These are phyloP conservation scores for Suillus bovinus DNA, from an alignment of 768 basidiomycete genomes.

Conservation along the genomic window DNA sequence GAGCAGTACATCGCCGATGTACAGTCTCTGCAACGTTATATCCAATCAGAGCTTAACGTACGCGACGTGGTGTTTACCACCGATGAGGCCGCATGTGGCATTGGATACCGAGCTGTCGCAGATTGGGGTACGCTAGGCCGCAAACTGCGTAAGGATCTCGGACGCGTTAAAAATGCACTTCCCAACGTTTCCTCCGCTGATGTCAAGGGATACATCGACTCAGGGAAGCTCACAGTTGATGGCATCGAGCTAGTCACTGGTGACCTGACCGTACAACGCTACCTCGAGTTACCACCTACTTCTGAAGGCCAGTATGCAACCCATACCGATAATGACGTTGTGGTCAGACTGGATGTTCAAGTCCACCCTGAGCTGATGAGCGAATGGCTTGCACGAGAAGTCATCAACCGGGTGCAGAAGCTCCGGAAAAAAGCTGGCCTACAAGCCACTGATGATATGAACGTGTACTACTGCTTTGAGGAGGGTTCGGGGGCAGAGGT, in stretches of 20 bases:
- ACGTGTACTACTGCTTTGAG: conserved; percentile 83
- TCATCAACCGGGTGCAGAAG: conserved; percentile 93
- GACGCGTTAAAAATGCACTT: conserved; percentile 84
- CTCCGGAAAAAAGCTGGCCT: conserved; percentile 94
- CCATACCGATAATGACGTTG: conserved; percentile 93
- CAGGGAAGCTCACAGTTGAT: conserved; percentile 80
- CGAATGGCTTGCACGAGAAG: conserved; percentile 87
- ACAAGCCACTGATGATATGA: conserved; percentile 92
- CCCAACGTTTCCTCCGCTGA: conserved; percentile 79
- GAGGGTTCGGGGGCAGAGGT: conserved; percentile 66
- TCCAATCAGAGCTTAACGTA: conserved; percentile 94
- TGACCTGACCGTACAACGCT: conserved; percentile 90
- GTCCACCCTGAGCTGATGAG: conserved; percentile 82
- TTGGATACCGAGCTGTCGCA: conserved; percentile 88
- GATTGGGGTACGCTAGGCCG: conserved; percentile 95
- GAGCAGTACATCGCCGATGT: conserved; percentile 83
- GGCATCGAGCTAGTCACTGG: conserved; percentile 88
- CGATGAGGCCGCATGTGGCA: conserved; percentile 82
- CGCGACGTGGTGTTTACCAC: conserved; percentile 88
- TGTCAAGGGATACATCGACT: conserved; percentile 73
- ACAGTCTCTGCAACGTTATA: conserved; percentile 80
- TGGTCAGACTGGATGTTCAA: conserved; percentile 88
- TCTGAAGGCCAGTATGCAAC: conserved; percentile 70
- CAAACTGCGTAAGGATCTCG: conserved; percentile 91
- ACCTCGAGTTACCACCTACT: conserved; percentile 73